A percentile compares a stretch with the other conserved stretches of the same genome.
phyloP scores from a whole-genome alignment of 176 grass and related monocot genomes.

The Oryza glumipatula region DNA sequence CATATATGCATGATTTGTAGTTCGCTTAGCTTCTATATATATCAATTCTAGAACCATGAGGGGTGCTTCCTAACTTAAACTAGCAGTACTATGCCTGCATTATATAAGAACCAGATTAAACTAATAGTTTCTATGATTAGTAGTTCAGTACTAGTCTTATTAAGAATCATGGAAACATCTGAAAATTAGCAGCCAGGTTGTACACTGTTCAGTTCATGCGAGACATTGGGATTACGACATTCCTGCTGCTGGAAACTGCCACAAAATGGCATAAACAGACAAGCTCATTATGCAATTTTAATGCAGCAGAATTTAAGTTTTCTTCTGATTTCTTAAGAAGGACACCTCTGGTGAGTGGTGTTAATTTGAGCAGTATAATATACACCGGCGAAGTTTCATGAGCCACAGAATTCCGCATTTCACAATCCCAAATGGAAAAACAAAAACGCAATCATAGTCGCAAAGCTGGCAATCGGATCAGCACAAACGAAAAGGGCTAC shows the following conservation, averaged over 20 bases:
- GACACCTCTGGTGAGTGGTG: not conserved
- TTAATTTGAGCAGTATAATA: not conserved
- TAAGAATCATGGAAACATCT: not conserved
- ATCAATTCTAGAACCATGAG: not conserved
- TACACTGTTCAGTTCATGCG: not conserved
- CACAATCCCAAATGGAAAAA: not conserved
- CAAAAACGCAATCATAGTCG: not conserved
- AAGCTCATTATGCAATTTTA: not conserved
- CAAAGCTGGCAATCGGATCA: not conserved
- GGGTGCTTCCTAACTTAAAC: not conserved
- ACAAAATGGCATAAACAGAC: not conserved
- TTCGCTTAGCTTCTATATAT: slow-evolving; percentile 27
- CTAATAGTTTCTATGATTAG: not conserved
- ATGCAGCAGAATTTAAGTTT: not conserved
- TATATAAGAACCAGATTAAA: not conserved
- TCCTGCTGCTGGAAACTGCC: not conserved
- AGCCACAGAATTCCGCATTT: not conserved
- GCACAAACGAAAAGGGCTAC: no score
- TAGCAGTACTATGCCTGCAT: not conserved
- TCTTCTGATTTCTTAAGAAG: not conserved
- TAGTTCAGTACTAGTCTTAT: not conserved
- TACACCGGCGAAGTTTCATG: not conserved
- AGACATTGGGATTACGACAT: slow-evolving; percentile 30
- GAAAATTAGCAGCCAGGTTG: not conserved
- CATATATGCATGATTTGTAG: slow-evolving; percentile 23